A percentile compares a stretch with the other conserved stretches of the same genome.
These are phyloP conservation scores for Symbiodinium natans DNA, from an alignment of 73 alveolate genomes.

Conservation along the genomic window DNA sequence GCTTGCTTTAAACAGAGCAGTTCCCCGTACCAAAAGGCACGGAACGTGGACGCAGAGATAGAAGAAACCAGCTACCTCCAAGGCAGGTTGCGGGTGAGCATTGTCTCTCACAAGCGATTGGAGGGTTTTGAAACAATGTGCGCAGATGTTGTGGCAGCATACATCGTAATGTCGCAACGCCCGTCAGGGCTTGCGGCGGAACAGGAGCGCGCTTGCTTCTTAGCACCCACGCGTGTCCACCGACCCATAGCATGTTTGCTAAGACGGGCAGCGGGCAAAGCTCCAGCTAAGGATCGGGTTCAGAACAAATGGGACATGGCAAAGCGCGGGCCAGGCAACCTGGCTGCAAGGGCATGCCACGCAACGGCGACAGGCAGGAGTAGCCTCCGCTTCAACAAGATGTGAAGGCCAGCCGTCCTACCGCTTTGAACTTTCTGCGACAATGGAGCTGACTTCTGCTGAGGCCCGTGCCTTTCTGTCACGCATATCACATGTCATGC, in stretches of 20 bases:
- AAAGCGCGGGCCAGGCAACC: constrained; percentile 85
- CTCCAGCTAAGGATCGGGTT: constrained; percentile 30
- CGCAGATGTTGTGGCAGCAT: too few species aligned
- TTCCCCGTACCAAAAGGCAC: neutral
- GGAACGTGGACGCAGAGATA: constrained; percentile 75
- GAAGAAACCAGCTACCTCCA: constrained; percentile 79
- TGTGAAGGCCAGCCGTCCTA: constrained; percentile 80
- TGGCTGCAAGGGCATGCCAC: too few species aligned
- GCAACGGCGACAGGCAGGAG: too few species aligned
- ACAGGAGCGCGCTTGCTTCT: neutral
- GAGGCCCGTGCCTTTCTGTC: neutral
- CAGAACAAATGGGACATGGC: constrained; percentile 53
- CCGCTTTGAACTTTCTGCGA: constrained; percentile 75
- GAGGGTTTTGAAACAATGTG: too few species aligned
- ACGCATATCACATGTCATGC: neutral
- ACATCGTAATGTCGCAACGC: too few species aligned
- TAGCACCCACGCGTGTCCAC: neutral
- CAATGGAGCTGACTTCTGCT: constrained; percentile 29
- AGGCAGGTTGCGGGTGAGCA: neutral
- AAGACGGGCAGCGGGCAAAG: neutral
- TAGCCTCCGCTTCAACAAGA: too few species aligned
- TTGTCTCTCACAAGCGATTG: neutral
- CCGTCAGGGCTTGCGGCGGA: neutral
- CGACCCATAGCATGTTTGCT: neutral
- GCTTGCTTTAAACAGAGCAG: too few species aligned